A percentile compares a stretch with the other conserved stretches of the same genome.
These are phyloP conservation scores for Alternaria viburni DNA, from an alignment of 2,329 filamentous ascomycete genomes.

Conservation along the genomic window DNA sequence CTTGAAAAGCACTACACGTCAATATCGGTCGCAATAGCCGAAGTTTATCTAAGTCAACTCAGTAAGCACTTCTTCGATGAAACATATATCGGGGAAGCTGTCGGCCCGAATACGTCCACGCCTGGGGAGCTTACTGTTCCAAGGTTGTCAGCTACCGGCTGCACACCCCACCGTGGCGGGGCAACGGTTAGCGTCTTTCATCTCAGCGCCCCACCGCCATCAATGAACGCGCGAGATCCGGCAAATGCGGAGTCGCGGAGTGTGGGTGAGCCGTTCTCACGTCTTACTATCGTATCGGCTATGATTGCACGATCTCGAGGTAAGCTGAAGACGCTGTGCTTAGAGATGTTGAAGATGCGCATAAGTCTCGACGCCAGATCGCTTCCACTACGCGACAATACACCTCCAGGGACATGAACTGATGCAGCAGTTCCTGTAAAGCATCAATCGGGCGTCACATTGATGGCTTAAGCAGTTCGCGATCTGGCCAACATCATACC, in stretches of 20 bases:
- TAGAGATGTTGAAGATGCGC: constrained; percentile 41
- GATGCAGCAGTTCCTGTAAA: neutral
- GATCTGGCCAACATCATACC: constrained; percentile 52
- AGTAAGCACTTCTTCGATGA: neutral
- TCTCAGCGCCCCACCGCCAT: constrained; percentile 7
- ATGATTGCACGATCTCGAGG: neutral
- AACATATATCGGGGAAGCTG: neutral
- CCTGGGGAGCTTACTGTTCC: neutral
- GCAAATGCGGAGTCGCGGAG: constrained; percentile 1
- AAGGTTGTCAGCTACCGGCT: neutral
- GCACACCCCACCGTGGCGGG: constrained; percentile 11
- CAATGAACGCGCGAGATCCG: neutral
- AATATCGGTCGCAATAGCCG: neutral
- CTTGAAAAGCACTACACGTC: neutral
- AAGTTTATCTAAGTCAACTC: neutral
- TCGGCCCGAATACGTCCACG: neutral
- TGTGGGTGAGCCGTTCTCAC: neutral
- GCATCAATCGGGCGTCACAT: neutral
- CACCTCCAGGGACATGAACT: neutral
- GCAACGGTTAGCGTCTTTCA: neutral
- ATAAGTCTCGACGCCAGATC: constrained; percentile 59
- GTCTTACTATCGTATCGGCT: neutral
- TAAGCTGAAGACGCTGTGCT: neutral
- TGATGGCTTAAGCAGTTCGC: constrained; percentile 67
- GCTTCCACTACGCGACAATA: constrained; percentile 51